A percentile compares a stretch with the other conserved stretches of the same genome.
These are phyloP conservation scores for Irineochytrium annulatum DNA, from an alignment of 192 early-diverging fungal genomes.

Conservation along the genomic window DNA sequence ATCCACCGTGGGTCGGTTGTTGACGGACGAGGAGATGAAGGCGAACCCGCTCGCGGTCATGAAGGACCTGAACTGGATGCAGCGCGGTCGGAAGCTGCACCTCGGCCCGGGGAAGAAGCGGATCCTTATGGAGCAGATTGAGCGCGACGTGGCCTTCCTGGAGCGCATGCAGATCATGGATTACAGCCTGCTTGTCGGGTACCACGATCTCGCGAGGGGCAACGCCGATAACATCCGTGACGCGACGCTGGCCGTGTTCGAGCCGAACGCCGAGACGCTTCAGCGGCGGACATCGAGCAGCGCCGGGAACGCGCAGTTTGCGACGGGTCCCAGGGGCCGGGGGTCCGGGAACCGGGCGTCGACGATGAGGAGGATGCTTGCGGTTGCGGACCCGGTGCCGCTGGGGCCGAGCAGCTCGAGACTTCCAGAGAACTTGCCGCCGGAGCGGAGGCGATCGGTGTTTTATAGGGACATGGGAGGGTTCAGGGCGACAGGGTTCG, in stretches of 20 bases:
- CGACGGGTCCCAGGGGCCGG: conserved; percentile 1
- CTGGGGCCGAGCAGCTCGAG: conserved; percentile 48
- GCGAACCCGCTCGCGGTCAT: conserved; percentile 84
- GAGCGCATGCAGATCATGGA: conserved; percentile 89
- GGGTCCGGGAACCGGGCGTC: conserved; percentile 3
- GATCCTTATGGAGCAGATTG: conserved; percentile 80
- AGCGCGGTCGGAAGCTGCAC: conserved; percentile 64
- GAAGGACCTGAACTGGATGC: conserved; percentile 96
- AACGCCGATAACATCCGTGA: conserved; percentile 90
- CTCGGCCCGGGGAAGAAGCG: conserved; percentile 77
- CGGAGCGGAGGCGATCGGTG: conserved; percentile 63
- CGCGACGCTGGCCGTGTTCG: conserved; percentile 84
- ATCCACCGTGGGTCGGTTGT: conserved; percentile 80
- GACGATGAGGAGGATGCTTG: conserved; percentile 8
- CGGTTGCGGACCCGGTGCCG: conserved; percentile 54
- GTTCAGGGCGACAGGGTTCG: conserved; percentile 68
- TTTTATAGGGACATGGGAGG: conserved; percentile 94
- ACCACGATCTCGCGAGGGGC: conserved; percentile 73
- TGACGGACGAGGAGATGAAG: conserved; percentile 68
- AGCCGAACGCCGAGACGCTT: conserved; percentile 42
- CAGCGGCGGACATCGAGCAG: background rate
- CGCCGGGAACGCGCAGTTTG: background rate
- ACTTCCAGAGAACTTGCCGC: conserved; percentile 43
- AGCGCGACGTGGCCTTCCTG: conserved; percentile 78
- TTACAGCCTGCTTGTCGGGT: conserved; percentile 92